Base-by-base conservation (phyloP, 805 yeast genomes). In the Phaffomyces opuntiae region DNA sequence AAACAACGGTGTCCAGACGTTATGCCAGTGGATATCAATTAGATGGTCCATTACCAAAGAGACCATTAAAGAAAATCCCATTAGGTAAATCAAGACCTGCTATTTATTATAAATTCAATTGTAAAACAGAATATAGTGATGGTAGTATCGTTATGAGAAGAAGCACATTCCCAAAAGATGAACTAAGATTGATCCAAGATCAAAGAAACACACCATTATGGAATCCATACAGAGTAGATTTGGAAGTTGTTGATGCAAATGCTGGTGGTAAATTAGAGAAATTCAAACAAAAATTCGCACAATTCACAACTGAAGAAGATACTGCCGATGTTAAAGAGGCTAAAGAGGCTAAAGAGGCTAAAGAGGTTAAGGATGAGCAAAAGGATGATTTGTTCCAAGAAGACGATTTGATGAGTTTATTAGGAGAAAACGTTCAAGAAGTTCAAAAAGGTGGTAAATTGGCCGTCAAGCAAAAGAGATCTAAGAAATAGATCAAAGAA, bases 61-160 rank as follows among this genome's bases (percentile, higher is more conserved):
- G 91, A 67, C 88, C 87, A 43, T 63, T 76, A 65, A 81, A 78
- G 62, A 83, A 79, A 62, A 83, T 86, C 55, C 65, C 70, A 49
- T 66, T 82, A 46, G 97, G 97, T 46, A 85, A 85, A 62, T 89
- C 96, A 16, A 79, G 97, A 66, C 97, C 98, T 2, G 89, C 96
- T 32, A 84, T 93, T 36, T 90, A 87, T 66, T 78, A 91, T 68
- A 87, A 87, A 64, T 93, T 93, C 63, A 89, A 91, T 52, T 84
- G 90, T 31, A 66, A 75, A 34, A 90, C 93, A n/a, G 96, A 91
- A 66, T 74, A 90, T 48, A 83, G 95, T 53, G 99, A 93, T 63
- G 99, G 99, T 2, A 85, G 96, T 29, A 96, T 95, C 2, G 72
- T 89, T 32, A 71, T 70, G 33, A 77, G 99, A 66, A 76, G 86